Base-by-base conservation (phyloP, 305 asterid species). In the Fraxinus velutina region DNA sequence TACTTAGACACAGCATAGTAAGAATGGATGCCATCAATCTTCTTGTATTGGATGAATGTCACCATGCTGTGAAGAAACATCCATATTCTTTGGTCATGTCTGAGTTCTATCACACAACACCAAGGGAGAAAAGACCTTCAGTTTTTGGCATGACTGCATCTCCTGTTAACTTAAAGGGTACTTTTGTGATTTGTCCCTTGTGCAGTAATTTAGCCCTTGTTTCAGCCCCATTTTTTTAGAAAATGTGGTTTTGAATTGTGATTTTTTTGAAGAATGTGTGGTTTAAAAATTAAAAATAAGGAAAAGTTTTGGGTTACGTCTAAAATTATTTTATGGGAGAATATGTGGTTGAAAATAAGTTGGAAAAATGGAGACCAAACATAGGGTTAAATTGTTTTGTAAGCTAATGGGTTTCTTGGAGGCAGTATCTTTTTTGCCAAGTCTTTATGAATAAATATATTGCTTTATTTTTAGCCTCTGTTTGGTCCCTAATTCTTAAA, bases 71-170 rank as follows among this genome's bases (percentile, higher is more conserved):
- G 86, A 96, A 96, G 93, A 96, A 96, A 85, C 99, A 96, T 86
- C 99, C 99, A 19, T 96, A 94, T 85, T 96, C 99, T 80, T 86
- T 96, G 81, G 99, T 96, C 84, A 96, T 96, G 99, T 96, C 98
- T 33, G 98, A 96, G 89, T 96, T 96, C 90, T 96, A 96, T 87
- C 98, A 96, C 86, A 93, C 96, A 50, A 92, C 97, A 44, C 91
- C 89, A 29, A 93, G 90, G 91, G 98, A 89, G 87, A 94, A 91
- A 89, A 90, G 99, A 83, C 99, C 99, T 77, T 90, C 98, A 72
- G 93, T 96, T 85, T 96, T 96, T 88, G 98, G 99, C 87, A 96
- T 96, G 99, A 96, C 99, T 37, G 99, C 99, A 80, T 96, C 99
- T 87, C 99, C 99, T 86, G 99, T 96, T 88, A 96, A 96, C 89